A percentile compares a stretch with the other conserved stretches of the same genome.
Evolutionary conservation across 176 grass and related monocot genomes (phyloP).

Genomic region (Stipa capillata): DNA sequence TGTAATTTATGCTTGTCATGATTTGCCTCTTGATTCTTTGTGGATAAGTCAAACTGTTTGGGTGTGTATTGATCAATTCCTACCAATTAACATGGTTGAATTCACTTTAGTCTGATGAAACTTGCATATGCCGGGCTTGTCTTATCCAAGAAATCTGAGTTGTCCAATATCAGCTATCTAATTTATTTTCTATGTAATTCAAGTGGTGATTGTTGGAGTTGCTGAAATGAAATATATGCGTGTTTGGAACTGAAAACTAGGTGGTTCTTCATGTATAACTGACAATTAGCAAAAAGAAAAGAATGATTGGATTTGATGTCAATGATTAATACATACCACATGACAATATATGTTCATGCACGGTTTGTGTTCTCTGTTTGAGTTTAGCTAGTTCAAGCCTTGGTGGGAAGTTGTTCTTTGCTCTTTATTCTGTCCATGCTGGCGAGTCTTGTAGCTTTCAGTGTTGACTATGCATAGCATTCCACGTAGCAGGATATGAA

Average conservation of each 20-base stretch:
- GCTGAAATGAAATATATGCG: not conserved
- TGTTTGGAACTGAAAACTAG: not conserved
- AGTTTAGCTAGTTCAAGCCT: not conserved
- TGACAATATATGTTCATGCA: not conserved
- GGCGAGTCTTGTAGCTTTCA: not conserved
- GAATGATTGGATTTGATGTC: not conserved
- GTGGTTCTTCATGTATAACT: not conserved
- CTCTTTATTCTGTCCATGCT: not conserved
- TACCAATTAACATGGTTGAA: not conserved
- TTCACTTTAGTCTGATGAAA: not conserved
- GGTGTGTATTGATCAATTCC: not conserved
- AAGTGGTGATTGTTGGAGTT: not conserved
- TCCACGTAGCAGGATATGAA: constrained; percentile 19
- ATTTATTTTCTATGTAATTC: not conserved
- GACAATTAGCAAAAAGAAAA: not conserved
- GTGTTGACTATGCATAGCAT: constrained; percentile 26
- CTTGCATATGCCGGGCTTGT: not conserved
- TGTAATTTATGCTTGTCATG: not conserved
- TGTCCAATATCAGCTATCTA: not conserved
- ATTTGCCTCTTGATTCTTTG: not conserved
- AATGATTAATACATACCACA: not conserved
- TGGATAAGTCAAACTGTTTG: not conserved
- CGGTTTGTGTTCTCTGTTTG: not conserved
- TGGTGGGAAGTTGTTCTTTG: not conserved
- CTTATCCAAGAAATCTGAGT: not conserved